Base-by-base conservation (phyloP, 75 land plant genomes). In the Pinus albicaulis region DNA sequence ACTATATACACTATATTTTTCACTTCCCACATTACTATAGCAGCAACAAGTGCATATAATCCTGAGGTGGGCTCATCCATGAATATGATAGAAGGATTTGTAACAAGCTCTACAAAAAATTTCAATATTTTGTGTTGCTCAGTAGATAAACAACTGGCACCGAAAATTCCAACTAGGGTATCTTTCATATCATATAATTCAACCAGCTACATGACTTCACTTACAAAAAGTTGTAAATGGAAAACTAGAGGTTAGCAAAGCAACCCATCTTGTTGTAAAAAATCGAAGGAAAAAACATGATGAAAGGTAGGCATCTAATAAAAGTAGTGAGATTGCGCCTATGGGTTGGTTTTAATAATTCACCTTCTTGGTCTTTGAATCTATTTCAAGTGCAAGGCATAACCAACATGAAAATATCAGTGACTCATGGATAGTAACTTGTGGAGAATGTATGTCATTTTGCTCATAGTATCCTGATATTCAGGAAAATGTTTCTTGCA, bases 381-480 rank as follows among this genome's bases (percentile, higher is more conserved):
- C 22, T 76, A n/a, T 83, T 38, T 92, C 79, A 8, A 83, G 55
- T 20, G 90, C 80, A 1, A 90, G 78, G 2, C 92, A 76, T 36
- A 92, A 73, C 88, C 87, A 85, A 24, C 93, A 93, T 55, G 93
- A 90, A 77, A 53, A 93, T 12, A 76, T 68, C 14, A 93, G 56
- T 14, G 95, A 90, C 78, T 93, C 93, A 53, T 85, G 71, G 0
- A 93, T 85, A 7, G 95, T 93, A 7, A 93, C 73, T 31, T 88
- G 87, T 75, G 95, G 91, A 22, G 93, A 93, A 83, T 93, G 95
- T 24, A 88, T 85, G 59, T 93, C 95, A 57, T 74, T 77, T 71
- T 93, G 95, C 73, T 90, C 95, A 64, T 89, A 92, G 77, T 92
- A 92, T 31, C 92, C 95, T 19, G 91, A 88, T 55, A 93, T 80